These are phyloP conservation scores for Geum urbanum DNA, from an alignment of 306 rosid species.

Conservation along the genomic window DNA sequence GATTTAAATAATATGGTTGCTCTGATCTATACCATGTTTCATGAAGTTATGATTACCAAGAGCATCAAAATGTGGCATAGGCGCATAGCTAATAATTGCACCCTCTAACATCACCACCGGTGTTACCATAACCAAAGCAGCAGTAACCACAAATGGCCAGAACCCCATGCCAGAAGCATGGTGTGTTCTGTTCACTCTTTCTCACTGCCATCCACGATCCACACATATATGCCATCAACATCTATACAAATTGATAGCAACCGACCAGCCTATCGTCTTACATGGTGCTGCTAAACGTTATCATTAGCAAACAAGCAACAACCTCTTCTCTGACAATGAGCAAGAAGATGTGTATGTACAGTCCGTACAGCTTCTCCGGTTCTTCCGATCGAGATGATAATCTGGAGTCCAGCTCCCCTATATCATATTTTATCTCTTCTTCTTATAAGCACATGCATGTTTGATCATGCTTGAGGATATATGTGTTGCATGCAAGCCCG, in stretches of 20 bases:
- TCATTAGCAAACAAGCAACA: no score
- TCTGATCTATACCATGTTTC: neutral
- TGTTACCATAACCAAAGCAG: neutral
- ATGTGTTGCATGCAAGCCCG: no score
- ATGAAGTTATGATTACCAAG: neutral
- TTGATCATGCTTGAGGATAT: no score
- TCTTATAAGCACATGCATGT: no score
- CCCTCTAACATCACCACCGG: neutral
- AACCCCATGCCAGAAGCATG: conserved; percentile 4
- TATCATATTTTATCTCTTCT: no score
- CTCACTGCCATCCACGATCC: neutral
- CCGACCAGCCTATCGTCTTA: neutral
- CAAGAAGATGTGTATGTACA: no score
- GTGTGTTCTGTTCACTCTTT: neutral
- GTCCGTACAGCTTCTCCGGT: no score
- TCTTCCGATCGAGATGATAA: no score
- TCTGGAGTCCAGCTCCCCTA: no score
- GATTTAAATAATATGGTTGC: neutral
- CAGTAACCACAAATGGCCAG: neutral
- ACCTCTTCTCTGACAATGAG: no score
- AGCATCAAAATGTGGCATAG: neutral
- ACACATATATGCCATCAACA: neutral
- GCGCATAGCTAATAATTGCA: conserved; percentile 5
- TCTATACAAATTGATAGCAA: neutral
- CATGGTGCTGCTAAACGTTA: neutral